These are phyloP conservation scores for Venturiaceae sp. DNA, from an alignment of 2,329 filamentous ascomycete species.

Conservation along the genomic window DNA sequence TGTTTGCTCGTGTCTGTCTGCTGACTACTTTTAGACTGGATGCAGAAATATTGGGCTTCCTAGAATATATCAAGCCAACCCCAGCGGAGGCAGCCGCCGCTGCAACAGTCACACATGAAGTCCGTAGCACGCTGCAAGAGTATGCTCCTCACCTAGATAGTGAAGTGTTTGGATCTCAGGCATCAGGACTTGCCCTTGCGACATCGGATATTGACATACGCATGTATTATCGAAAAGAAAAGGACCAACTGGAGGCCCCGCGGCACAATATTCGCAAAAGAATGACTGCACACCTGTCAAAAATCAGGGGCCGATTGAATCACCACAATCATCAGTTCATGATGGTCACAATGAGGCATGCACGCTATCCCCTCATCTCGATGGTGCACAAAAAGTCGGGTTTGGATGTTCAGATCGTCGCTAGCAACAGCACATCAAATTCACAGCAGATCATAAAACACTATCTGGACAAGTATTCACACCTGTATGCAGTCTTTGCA, in stretches of 20 bases:
- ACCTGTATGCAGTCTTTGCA: constrained; percentile 39
- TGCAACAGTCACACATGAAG: background rate
- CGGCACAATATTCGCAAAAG: background rate
- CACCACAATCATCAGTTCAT: constrained; percentile 10
- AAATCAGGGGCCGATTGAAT: background rate
- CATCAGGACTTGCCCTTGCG: constrained; percentile 40
- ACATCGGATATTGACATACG: constrained; percentile 46
- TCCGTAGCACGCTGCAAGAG: background rate
- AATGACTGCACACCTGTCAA: background rate
- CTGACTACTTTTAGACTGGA: background rate
- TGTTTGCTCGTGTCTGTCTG: background rate
- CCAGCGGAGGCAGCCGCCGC: background rate
- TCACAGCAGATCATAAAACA: constrained; percentile 32
- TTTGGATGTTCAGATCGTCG: constrained; percentile 43
- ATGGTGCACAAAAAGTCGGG: constrained; percentile 37
- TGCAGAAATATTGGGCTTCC: constrained; percentile 6
- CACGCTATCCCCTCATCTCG: constrained; percentile 30
- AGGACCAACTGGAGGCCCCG: background rate
- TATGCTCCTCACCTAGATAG: constrained; percentile 17
- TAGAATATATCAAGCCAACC: constrained; percentile 7
- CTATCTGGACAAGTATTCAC: constrained; percentile 40
- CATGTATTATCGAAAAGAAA: constrained; percentile 17
- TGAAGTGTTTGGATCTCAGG: constrained; percentile 43
- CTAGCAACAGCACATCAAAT: constrained; percentile 27
- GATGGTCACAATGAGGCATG: constrained; percentile 15